Evolutionary conservation across 495 filamentous ascomycete genomes (phyloP).

Genomic region (Lophiostoma macrostomum): DNA sequence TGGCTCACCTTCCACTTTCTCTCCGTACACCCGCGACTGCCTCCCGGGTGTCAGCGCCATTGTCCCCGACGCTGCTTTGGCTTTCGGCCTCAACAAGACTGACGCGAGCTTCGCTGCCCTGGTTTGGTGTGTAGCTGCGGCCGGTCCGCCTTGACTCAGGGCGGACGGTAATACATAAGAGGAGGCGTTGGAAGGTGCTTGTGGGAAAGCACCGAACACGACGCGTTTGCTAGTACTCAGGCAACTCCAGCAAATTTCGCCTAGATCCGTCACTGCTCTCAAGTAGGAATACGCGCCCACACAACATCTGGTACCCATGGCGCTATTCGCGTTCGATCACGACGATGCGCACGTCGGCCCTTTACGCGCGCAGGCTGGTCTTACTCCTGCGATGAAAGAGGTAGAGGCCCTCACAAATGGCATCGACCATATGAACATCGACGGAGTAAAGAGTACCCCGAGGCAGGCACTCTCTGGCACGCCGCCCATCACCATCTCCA

Average conservation of each 20-base stretch:
- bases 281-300: not conserved
- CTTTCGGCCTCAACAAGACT: conserved; percentile 34
- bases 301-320: conserved; percentile 11
- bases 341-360: conserved; percentile 15
- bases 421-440: conserved; percentile 23
- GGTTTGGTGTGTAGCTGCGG: conserved; percentile 43
- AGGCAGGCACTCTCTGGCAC: conserved; percentile 5
- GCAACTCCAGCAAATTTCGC: not conserved
- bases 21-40: conserved; percentile 10
- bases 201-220: conserved; percentile 4
- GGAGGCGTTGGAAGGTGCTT: conserved; percentile 6
- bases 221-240: conserved; percentile 4
- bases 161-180: conserved; percentile 45
- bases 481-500: conserved; percentile 31
- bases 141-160: conserved; percentile 48
- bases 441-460: not conserved
- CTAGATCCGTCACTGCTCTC: conserved; percentile 3
- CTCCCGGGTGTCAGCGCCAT: conserved; percentile 13
- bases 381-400: not conserved
- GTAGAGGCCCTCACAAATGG: conserved; percentile 12
- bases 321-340: conserved; percentile 26
- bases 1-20: conserved; percentile 10
- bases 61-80: conserved; percentile 13
- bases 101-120: conserved; percentile 40
- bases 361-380: not conserved